Conservation (phyloP, 2,329 filamentous ascomycete species). For the Claviceps quebecensis region DNA sequence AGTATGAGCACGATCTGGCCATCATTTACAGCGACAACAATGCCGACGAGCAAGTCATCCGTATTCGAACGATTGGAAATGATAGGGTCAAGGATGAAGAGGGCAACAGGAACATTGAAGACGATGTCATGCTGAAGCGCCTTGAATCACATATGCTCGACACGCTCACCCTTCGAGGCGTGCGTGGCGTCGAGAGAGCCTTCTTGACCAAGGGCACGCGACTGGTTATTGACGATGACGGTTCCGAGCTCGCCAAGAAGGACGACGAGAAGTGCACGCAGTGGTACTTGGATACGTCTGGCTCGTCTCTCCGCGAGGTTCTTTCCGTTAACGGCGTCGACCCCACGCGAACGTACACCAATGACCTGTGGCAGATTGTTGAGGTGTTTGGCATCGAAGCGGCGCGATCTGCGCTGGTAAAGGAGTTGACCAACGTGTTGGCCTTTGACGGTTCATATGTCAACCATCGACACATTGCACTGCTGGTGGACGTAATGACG, state of each 20-base stretch:
- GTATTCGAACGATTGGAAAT: conserved; percentile 65
- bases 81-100: conserved; percentile 63
- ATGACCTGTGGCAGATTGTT: conserved; percentile 89
- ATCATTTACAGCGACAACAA: conserved; percentile 98
- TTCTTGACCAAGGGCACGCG: conserved; percentile 77
- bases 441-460: conserved; percentile 99
- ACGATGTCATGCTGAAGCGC: conserved; percentile 86
- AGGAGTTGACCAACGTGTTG: conserved; percentile 81
- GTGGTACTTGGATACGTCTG: conserved; percentile 92
- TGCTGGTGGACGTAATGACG: conserved; percentile 96
- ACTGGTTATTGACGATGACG: conserved; percentile 53
- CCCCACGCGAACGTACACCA: conserved; percentile 73
- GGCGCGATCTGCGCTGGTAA: conserved; percentile 70
- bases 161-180: conserved; percentile 79
- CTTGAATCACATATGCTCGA: conserved; percentile 86
- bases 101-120: conserved; percentile 47
- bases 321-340: conserved; percentile 82
- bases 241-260: conserved; percentile 60
- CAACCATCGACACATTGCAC: conserved; percentile 92
- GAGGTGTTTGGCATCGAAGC: conserved; percentile 95
- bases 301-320: conserved; percentile 73
- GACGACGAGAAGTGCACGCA: conserved; percentile 66
- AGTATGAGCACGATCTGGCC: conserved; percentile 71
- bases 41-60: conserved; percentile 86
- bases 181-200: conserved; percentile 74